Evolutionary conservation across 2,329 filamentous ascomycete genomes (phyloP), one percentile per base, ranked within the genome.

Genomic region (Volutella citrinella): DNA sequence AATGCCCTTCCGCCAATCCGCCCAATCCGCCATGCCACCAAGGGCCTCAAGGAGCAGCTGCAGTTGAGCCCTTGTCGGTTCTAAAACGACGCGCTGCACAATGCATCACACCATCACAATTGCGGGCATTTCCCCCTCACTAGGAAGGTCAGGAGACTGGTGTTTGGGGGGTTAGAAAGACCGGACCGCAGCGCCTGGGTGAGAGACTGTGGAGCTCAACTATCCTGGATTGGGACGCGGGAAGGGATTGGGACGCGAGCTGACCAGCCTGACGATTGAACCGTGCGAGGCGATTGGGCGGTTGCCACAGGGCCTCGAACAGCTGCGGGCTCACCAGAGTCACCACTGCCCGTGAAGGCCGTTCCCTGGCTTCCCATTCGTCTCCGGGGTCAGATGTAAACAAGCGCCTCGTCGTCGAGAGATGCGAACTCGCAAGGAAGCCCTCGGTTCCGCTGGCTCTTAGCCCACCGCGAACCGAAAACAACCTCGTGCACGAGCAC

Each of bases 41-140:
- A n/a, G n/a, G n/a, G n/a, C n/a, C n/a, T n/a, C n/a, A n/a, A n/a
- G n/a, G n/a, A n/a, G n/a, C n/a, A 36, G 32, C 30, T 37, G 14
- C 25, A 35, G 25, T 34, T 28, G 14, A 32, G 23, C 41, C 51
- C 48, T 40, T 41, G 47, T 34, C 24, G 24, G 30, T 37, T 49
- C 43, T 54, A 49, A 55, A 50, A 57, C 52, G 33, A 38, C 32
- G 37, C 45, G 33, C 48, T 52, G 52, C 43, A 46, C 40, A 38
- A 49, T 38, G 42, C 43, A 54, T 50, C 47, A 52, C 45, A 46
- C 43, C 39, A 45, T 45, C 38, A 43, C 38, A 32, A 27, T n/a
- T 38, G 26, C 38, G 39, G 40, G 32, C 27, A 50, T 30, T 36
- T 33, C 40, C 49, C 51, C 53, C 55, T 49, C 43, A 51, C 43